phyloP scores from a whole-genome alignment of 2,329 filamentous ascomycete species.

The Diplodia intermedia region DNA sequence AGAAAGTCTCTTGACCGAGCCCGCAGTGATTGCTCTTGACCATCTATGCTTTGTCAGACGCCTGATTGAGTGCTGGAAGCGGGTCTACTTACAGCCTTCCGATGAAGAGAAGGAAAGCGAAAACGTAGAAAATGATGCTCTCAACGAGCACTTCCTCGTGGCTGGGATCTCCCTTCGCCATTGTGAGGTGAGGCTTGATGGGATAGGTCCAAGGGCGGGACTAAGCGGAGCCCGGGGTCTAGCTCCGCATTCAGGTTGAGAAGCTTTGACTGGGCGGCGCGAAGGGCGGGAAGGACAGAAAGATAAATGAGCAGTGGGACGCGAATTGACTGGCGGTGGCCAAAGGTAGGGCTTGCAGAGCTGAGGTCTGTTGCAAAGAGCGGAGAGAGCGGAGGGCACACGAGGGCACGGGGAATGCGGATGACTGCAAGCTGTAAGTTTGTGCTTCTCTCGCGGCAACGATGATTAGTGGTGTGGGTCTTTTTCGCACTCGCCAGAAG shows the following conservation, averaged over 20 bases:
- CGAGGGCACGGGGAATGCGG: constrained; percentile 10
- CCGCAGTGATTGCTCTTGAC: constrained; percentile 31
- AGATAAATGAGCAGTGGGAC: constrained; percentile 10
- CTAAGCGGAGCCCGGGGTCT: constrained; percentile 8
- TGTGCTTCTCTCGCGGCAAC: constrained; percentile 1
- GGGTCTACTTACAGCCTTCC: constrained; percentile 28
- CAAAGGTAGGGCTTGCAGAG: constrained; percentile 3
- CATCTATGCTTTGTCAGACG: constrained; percentile 25
- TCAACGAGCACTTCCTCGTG: constrained; percentile 31
- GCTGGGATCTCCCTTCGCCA: constrained; percentile 30
- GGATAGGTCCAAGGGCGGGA: background rate
- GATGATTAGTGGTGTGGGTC: constrained; percentile 25
- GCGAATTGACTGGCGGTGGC: background rate
- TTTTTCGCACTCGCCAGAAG: constrained; percentile 9
- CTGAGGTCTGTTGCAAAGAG: constrained; percentile 13
- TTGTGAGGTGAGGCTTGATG: background rate
- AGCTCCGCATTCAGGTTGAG: constrained; percentile 12
- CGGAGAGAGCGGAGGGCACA: constrained; percentile 7
- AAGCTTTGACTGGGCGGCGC: constrained; percentile 18
- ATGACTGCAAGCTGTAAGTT: constrained; percentile 19
- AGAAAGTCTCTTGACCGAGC: constrained; percentile 25
- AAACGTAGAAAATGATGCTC: constrained; percentile 29
- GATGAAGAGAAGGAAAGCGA: constrained; percentile 30
- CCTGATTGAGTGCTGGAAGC: background rate
- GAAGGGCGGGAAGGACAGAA: background rate